Percentiles rank a stretch among this genome's conserved stretches.
These are phyloP conservation scores for Eustoma russellianum DNA, from an alignment of 257 asterid genomes.

Conservation along the genomic window DNA sequence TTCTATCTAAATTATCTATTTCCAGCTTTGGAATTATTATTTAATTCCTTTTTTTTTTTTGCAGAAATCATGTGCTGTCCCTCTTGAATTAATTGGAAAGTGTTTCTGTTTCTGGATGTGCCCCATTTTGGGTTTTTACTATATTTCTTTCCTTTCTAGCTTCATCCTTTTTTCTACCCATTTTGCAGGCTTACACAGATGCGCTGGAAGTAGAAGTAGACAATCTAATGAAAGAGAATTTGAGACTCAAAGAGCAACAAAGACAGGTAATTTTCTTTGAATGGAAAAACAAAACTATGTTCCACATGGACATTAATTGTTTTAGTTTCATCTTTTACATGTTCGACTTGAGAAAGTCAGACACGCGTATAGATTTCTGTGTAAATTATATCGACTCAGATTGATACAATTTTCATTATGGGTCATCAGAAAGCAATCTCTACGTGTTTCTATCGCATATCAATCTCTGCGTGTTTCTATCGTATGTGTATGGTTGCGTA, in stretches of 20 bases:
- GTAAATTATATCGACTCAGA: too few relatives aligned
- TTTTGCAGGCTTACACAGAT: slow-evolving; percentile 61
- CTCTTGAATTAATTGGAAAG: neutral
- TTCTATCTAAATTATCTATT: too few relatives aligned
- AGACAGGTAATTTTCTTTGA: slow-evolving; percentile 30
- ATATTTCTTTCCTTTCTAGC: neutral
- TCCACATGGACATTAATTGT: too few relatives aligned
- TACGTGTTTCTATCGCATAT: too few relatives aligned
- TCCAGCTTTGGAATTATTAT: neutral
- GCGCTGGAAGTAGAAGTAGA: slow-evolving; percentile 57
- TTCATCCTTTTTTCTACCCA: neutral
- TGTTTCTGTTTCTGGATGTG: neutral
- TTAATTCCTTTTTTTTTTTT: neutral
- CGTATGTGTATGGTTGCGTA: too few relatives aligned
- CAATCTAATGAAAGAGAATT: slow-evolving; percentile 54
- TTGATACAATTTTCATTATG: too few relatives aligned
- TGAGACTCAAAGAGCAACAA: slow-evolving; percentile 54
- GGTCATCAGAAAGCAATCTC: too few relatives aligned
- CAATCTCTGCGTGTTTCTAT: too few relatives aligned
- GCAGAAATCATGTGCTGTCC: neutral
- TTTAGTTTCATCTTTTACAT: slow-evolving; percentile 3
- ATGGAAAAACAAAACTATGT: too few relatives aligned
- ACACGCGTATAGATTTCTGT: too few relatives aligned
- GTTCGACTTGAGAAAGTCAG: too few relatives aligned
- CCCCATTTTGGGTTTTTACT: too few relatives aligned